phyloP scores from a whole-genome alignment of 495 filamentous ascomycete genomes.

The Polyplosphaeria fusca region DNA sequence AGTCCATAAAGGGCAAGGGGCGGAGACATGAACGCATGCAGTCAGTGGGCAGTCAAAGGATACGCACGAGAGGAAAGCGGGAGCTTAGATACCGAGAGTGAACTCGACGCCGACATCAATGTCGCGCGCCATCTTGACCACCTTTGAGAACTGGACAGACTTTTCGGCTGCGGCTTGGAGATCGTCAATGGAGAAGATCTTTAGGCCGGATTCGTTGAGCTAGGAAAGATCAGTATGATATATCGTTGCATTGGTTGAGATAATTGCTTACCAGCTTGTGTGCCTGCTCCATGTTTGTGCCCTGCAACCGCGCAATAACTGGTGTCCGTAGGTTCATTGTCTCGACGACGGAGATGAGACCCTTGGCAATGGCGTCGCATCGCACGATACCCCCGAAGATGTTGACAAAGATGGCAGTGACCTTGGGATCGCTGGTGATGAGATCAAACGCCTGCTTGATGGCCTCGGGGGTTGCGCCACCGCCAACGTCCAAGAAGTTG shows the following conservation, averaged over 20 bases:
- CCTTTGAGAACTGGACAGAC: constrained; percentile 96
- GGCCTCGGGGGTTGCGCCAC: constrained; percentile 91
- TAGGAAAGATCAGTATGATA: constrained; percentile 27
- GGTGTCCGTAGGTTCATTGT: constrained; percentile 92
- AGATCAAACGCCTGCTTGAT: constrained; percentile 97
- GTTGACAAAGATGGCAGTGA: constrained; percentile 98
- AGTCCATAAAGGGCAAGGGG: background rate
- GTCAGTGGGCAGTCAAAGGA: background rate
- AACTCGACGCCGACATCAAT: constrained; percentile 99
- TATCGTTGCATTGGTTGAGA: background rate
- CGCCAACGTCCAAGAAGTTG: constrained; percentile 98
- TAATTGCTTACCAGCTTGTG: constrained; percentile 65
- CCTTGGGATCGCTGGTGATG: constrained; percentile 97
- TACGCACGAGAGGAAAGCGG: background rate
- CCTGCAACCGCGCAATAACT: constrained; percentile 93
- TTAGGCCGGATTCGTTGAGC: constrained; percentile 96
- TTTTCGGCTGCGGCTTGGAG: constrained; percentile 96
- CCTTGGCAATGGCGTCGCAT: constrained; percentile 96
- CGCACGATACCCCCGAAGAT: constrained; percentile 99
- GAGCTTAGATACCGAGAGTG: constrained; percentile 78
- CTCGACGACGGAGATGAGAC: constrained; percentile 89
- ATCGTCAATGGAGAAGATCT: constrained; percentile 99
- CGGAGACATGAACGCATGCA: background rate
- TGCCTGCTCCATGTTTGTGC: constrained; percentile 98
- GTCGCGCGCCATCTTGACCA: constrained; percentile 97